A percentile compares a stretch with the other conserved stretches of the same genome.
Evolutionary conservation across 129 eudicot species (phyloP).

Genomic region (Saposhnikovia divaricata): DNA sequence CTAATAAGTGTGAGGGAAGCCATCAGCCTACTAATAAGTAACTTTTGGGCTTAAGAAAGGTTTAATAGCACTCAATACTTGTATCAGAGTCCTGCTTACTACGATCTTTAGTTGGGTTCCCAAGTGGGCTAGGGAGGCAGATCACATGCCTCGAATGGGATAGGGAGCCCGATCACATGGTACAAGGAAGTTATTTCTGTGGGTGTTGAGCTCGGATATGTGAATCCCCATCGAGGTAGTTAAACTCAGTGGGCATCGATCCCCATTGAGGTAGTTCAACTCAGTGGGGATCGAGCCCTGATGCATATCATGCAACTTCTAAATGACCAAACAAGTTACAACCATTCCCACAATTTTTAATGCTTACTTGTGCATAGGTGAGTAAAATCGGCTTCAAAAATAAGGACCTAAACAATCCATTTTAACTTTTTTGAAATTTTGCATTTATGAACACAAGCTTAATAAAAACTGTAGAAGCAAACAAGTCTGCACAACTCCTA

Average conservation of each 20-base stretch:
- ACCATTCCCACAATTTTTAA: background rate
- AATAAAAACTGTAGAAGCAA: background rate
- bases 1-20: background rate
- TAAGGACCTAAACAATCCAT: background rate
- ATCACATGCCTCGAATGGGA: background rate
- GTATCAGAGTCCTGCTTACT: background rate
- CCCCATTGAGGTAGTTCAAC: too few relatives aligned
- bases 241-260: too few relatives aligned
- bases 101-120: background rate
- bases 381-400: background rate
- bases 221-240: background rate
- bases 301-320: too few relatives aligned
- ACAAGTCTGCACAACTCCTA: background rate
- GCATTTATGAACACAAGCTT: background rate
- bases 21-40: background rate
- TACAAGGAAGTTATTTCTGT: background rate
- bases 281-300: background rate
- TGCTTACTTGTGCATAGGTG: background rate
- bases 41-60: background rate
- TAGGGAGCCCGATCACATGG: background rate
- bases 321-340: background rate
- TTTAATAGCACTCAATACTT: background rate
- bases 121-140: background rate
- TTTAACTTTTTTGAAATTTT: background rate
- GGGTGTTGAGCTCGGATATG: background rate